Conservation (phyloP, 1,284 basidiomycete species). For the Vanrija humicola region DNA sequence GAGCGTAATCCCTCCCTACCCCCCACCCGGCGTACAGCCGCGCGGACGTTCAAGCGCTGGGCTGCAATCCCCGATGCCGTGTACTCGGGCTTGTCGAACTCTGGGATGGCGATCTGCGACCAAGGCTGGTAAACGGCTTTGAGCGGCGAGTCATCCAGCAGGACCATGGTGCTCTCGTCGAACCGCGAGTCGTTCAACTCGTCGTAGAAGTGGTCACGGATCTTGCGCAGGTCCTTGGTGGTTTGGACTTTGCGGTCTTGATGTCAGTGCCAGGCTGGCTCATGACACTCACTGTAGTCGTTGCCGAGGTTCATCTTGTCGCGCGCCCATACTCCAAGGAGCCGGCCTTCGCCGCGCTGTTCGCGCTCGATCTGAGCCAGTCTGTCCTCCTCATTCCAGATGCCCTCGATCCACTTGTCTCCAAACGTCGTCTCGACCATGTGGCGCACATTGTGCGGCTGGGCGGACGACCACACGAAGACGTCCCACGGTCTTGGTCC, state of each 20-base stretch:
- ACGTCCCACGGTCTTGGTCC: slow-evolving; percentile 34
- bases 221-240: slow-evolving; percentile 44
- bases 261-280: neutral
- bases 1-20: neutral
- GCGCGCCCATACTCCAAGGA: slow-evolving; percentile 45
- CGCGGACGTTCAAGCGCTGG: neutral
- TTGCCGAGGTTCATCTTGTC: slow-evolving; percentile 40
- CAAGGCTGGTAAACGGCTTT: slow-evolving; percentile 48
- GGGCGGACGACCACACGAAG: slow-evolving; percentile 47
- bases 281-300: slow-evolving; percentile 35
- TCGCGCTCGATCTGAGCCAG: neutral
- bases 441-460: slow-evolving; percentile 43
- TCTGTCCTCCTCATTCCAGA: slow-evolving; percentile 25
- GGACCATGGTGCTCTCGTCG: slow-evolving; percentile 30
- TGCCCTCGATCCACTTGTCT: slow-evolving; percentile 24
- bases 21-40: neutral
- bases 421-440: slow-evolving; percentile 46
- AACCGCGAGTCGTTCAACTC: slow-evolving; percentile 20
- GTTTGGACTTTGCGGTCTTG: slow-evolving; percentile 41
- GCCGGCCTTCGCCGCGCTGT: slow-evolving; percentile 31
- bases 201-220: slow-evolving; percentile 25
- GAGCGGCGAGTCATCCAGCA: slow-evolving; percentile 46
- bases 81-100: slow-evolving; percentile 34
- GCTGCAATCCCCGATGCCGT: neutral
- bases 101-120: slow-evolving; percentile 46